These are phyloP conservation scores for Populus deltoides DNA, from an alignment of 345 rosid genomes.

Conservation along the genomic window DNA sequence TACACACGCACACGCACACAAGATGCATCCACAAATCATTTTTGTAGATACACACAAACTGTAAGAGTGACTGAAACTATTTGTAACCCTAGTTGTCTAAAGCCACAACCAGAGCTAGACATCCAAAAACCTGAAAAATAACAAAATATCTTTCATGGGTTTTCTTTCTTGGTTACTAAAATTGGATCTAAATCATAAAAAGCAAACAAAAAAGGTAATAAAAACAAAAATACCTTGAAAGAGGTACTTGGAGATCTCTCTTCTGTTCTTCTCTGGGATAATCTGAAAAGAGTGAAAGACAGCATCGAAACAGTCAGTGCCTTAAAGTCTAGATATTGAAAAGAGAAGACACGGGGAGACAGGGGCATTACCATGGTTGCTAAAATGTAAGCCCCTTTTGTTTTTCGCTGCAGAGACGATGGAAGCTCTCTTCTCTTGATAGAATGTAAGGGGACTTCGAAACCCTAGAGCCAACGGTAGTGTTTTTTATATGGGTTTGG, in stretches of 20 bases:
- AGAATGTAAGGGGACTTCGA: background rate
- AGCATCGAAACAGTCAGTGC: background rate
- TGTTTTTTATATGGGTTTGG: background rate
- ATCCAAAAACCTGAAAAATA: background rate
- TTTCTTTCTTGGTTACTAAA: background rate
- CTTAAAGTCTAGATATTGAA: background rate
- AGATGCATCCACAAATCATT: background rate
- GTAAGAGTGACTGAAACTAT: background rate
- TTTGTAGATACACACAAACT: background rate
- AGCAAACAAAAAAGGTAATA: too few relatives aligned
- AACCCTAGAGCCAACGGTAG: conserved; percentile 13
- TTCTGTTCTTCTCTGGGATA: conserved; percentile 34
- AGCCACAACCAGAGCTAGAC: background rate
- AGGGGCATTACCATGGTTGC: conserved; percentile 12
- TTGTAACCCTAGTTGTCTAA: background rate
- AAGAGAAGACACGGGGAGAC: background rate
- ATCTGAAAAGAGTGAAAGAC: conserved; percentile 8
- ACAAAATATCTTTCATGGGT: background rate
- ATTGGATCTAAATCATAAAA: background rate
- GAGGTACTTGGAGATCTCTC: conserved; percentile 28
- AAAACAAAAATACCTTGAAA: conserved; percentile 18
- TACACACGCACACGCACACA: too few relatives aligned
- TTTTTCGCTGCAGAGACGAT: background rate
- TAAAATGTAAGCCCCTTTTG: background rate
- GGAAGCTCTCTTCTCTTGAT: background rate